Conservation (phyloP, 768 basidiomycete species). For the Suillus brevipes region DNA sequence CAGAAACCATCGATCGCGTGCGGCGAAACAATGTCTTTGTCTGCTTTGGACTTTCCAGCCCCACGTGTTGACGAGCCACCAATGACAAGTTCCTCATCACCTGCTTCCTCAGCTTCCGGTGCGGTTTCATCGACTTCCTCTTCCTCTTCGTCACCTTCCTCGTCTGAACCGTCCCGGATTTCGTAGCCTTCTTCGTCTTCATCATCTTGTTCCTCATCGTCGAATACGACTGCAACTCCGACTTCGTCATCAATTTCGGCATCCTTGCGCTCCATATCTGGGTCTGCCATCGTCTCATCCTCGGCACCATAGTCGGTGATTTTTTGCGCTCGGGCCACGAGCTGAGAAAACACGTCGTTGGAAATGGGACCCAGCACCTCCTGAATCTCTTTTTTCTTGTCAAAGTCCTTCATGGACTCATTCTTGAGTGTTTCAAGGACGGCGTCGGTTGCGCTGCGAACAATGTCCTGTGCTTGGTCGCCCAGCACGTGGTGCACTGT, state of each 20-base stretch:
- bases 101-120: constrained; percentile 44
- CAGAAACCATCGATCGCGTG: constrained; percentile 96
- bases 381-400: constrained; percentile 94
- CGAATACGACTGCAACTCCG: constrained; percentile 97
- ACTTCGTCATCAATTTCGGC: constrained; percentile 94
- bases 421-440: constrained; percentile 87
- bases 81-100: constrained; percentile 75
- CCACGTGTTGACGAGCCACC: constrained; percentile 57
- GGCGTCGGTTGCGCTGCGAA: constrained; percentile 92
- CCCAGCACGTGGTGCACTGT: constrained; percentile 82
- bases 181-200: constrained; percentile 91
- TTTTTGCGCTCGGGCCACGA: constrained; percentile 87
- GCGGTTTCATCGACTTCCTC: constrained; percentile 40
- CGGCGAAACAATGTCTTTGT: constrained; percentile 82
- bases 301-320: constrained; percentile 94
- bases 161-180: constrained; percentile 78
- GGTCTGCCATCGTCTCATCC: constrained; percentile 76
- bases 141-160: constrained; percentile 65
- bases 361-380: constrained; percentile 63
- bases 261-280: constrained; percentile 77
- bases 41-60: constrained; percentile 51
- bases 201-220: constrained; percentile 95
- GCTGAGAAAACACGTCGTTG: constrained; percentile 77
- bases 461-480: constrained; percentile 94
- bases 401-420: constrained; percentile 90